Percentiles rank a stretch among this genome's conserved stretches.
phyloP scores from a whole-genome alignment of 2,329 filamentous ascomycete genomes.

The Alternaria sp. region DNA sequence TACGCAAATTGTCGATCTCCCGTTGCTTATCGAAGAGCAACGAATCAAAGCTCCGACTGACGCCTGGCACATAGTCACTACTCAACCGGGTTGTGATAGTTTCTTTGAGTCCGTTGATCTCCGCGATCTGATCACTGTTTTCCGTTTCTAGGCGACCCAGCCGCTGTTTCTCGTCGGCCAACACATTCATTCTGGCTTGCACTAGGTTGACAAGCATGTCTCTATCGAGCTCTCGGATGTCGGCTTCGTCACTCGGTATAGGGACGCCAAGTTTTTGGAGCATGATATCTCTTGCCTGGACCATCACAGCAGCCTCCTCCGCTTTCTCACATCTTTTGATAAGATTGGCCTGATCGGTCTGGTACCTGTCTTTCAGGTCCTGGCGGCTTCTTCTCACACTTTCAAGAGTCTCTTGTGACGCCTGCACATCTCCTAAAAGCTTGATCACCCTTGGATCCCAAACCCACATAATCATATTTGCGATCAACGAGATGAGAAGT shows the following conservation, averaged over 20 bases:
- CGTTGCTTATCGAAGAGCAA: neutral
- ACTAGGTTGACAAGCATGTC: neutral
- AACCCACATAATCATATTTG: neutral
- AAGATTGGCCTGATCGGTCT: neutral
- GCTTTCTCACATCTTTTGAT: neutral
- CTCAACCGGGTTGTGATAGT: neutral
- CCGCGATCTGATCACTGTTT: neutral
- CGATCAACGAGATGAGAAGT: neutral
- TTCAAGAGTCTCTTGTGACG: neutral
- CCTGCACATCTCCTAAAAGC: neutral
- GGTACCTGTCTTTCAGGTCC: neutral
- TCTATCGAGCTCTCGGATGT: neutral
- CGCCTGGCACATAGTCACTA: neutral
- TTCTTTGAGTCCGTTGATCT: neutral
- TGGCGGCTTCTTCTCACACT: neutral
- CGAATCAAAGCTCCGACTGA: neutral
- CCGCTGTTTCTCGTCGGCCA: neutral
- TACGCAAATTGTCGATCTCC: neutral
- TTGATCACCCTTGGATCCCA: neutral
- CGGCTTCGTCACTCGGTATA: neutral
- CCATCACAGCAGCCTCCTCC: neutral
- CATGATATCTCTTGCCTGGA: neutral
- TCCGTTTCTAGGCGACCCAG: neutral
- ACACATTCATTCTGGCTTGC: neutral
- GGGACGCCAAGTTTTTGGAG: constrained; percentile 1